Evolutionary conservation across 2,329 filamentous ascomycete species (phyloP), one percentile per base, ranked within the genome.

Genomic region (Diaporthe eres): DNA sequence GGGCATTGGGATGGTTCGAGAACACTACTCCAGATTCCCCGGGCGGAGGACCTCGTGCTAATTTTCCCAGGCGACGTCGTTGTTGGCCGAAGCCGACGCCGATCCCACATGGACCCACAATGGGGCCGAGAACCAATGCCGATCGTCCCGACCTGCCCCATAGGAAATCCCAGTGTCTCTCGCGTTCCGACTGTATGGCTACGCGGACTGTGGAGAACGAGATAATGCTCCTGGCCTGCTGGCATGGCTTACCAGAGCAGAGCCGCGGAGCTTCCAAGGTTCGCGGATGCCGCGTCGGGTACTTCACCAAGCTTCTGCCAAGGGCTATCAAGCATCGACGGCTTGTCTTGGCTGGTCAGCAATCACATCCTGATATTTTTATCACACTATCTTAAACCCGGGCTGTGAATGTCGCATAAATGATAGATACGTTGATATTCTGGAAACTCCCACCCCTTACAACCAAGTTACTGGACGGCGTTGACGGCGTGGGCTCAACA

Each of bases 41-140:
- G 8, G 58, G 37, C 5, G 6, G 8, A 44, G 17, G 31, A 37
- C 12, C 58, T 61, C 37, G 58, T 61, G 37, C 58, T 63, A 44
- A 42, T 4, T 44, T 63, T 25, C 28, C 13, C 34, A 22, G 25
- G 34, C n/a, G 22, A 34, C 13, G 28, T 71, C 47, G 34, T 37
- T 57, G 67, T 53, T 71, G 67, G 67, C 49, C 67, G 67, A 47
- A 42, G 58, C 71, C 61, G 58, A 61, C 22, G 42, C 63, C 61
- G 34, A 68, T 58, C 57, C 73, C 65, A 60, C 55, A 25, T 49
- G n/a, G 71, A 28, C 37, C 67, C 73, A 72, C 65, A 75, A 72
- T 72, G 44, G 37, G 57, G 49, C 74, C 74, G 67, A 75, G 74
- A 53, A 25, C 28, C 57, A 31, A 22, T 72, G 74, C 74, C 74